Percentiles rank a stretch among this genome's conserved stretches.
These are phyloP conservation scores for Colletotrichum sp. DNA, from an alignment of 2,329 filamentous ascomycete species.

Conservation along the genomic window DNA sequence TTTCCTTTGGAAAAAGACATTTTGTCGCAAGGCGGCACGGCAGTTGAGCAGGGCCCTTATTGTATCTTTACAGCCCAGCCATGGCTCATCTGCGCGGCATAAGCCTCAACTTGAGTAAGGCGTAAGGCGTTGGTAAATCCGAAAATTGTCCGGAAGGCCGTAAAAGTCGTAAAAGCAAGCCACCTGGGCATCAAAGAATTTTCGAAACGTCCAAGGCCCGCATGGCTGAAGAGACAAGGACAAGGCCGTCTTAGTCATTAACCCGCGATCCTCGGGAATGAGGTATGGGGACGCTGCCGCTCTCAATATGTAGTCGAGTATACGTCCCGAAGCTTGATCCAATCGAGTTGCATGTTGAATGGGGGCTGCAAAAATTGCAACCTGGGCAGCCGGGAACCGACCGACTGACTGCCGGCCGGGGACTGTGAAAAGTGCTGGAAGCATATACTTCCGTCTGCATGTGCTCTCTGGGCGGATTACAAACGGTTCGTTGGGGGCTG, in stretches of 20 bases:
- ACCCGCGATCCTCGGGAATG: background rate
- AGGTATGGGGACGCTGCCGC: background rate
- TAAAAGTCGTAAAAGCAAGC: background rate
- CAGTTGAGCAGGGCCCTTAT: background rate
- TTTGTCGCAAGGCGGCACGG: background rate
- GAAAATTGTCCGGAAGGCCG: background rate
- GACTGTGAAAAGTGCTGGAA: background rate
- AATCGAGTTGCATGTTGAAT: background rate
- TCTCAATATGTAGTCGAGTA: background rate
- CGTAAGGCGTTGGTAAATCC: background rate
- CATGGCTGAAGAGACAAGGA: background rate
- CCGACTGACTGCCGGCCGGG: background rate
- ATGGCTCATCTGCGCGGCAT: background rate
- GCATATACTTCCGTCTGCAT: background rate
- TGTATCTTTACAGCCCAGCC: background rate
- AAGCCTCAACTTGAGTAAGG: background rate
- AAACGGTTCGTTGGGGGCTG: slow-evolving; percentile 6
- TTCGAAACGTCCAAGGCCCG: background rate
- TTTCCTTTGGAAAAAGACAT: background rate
- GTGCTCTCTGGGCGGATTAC: background rate
- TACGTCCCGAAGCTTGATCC: background rate
- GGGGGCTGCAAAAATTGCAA: background rate
- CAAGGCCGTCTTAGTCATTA: background rate
- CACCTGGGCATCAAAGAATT: background rate
- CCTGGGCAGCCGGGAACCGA: background rate